Evolutionary conservation across 495 filamentous ascomycete genomes (phyloP).

Genomic region (Penicillium canariense): DNA sequence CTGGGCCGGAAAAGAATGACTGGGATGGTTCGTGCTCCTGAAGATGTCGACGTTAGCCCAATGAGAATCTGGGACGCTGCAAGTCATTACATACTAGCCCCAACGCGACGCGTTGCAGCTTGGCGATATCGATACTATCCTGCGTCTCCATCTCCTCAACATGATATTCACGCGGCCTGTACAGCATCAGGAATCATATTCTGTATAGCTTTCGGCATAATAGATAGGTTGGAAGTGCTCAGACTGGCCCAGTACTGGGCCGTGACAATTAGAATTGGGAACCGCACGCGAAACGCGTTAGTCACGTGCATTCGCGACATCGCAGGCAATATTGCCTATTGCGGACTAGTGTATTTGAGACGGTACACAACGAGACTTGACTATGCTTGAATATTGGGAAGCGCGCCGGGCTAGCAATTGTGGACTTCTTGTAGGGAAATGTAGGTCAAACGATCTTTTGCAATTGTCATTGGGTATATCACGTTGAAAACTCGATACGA

Average conservation of each 20-base stretch:
- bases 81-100: constrained; percentile 41
- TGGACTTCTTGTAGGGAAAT: neutral
- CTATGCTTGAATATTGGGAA: too few relatives aligned
- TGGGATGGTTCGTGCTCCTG: constrained; percentile 37
- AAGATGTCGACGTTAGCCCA: constrained; percentile 30
- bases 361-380: too few relatives aligned
- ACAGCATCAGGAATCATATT: neutral
- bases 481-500: neutral
- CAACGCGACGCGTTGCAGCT: constrained; percentile 50
- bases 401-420: too few relatives aligned
- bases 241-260: neutral
- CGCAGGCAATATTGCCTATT: constrained; percentile 31
- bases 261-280: constrained; percentile 9
- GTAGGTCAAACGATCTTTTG: too few relatives aligned
- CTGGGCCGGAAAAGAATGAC: constrained; percentile 11
- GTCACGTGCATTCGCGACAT: constrained; percentile 30
- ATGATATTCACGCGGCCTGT: neutral
- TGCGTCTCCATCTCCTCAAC: constrained; percentile 41
- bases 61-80: constrained; percentile 30
- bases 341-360: constrained; percentile 23
- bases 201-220: neutral
- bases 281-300: constrained; percentile 37
- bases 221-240: neutral
- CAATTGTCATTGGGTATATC: constrained; percentile 1
- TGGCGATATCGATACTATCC: constrained; percentile 49